Evolutionary conservation across 2,329 filamentous ascomycete genomes (phyloP), one percentile per base, ranked within the genome.

Genomic region (Apiospora saccharicola): DNA sequence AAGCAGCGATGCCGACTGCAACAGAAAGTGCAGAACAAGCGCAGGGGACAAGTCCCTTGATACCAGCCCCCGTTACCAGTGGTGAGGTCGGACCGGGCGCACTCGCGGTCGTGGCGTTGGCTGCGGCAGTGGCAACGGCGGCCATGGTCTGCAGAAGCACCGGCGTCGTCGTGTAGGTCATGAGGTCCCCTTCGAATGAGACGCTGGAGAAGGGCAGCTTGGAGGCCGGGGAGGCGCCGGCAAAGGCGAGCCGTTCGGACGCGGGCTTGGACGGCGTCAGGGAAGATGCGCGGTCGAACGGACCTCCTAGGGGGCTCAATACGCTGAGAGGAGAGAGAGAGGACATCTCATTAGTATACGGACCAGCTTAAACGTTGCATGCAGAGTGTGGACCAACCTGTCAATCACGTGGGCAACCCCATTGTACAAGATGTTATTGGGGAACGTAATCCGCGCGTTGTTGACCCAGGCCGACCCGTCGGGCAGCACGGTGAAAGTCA

Each of bases 371-470:
- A n/a, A n/a, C n/a, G n/a, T n/a, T n/a, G n/a, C n/a, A n/a, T n/a
- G n/a, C n/a, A n/a, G n/a, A n/a, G n/a, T n/a, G n/a, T n/a, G n/a
- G n/a, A n/a, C 75, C 72, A 44, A 80, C 79, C 74, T 74, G 44
- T 82, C 80, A 67, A 82, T 78, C 1, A 44, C 75, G 49, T 82
- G 81, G 10, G 78, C 80, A 13, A 82, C 76, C 49, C 81, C 80
- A 46, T 82, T 82, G 61, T 73, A 77, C 1, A 81, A 67, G 22
- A 82, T 77, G 16, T 75, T 72, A 70, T 82, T 80, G 30, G 80
- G 75, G 6, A 77, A 75, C 1, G 79, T 73, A 44, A 82, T 81
- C 71, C 76, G 79, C 0, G 81, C 81, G 14, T 75, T 75, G 14
- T 82, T 81, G 0, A 82, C 78, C 76, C 76, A 82, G 3, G 76